These are phyloP conservation scores for Amanita phalloides DNA, from an alignment of 768 basidiomycete species.

Conservation along the genomic window DNA sequence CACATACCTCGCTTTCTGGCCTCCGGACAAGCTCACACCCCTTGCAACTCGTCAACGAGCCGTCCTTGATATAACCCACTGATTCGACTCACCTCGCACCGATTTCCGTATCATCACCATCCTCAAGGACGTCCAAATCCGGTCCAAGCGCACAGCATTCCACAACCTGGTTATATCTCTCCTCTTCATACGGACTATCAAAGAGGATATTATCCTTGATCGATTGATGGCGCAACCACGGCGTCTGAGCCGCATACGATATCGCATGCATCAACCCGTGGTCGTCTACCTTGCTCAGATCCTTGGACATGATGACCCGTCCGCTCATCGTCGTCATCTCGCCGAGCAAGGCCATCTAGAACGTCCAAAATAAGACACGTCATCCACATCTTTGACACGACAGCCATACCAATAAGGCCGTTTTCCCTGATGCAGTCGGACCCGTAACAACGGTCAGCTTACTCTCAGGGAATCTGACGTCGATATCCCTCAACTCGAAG, in stretches of 20 bases:
- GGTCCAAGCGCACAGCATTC: constrained; percentile 75
- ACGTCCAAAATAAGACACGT: not conserved
- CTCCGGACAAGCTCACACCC: constrained; percentile 70
- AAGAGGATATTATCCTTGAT: constrained; percentile 80
- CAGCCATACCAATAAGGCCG: constrained; percentile 52
- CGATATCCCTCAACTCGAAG: constrained; percentile 62
- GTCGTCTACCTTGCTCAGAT: constrained; percentile 45
- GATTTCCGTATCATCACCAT: constrained; percentile 81
- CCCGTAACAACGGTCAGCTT: constrained; percentile 64
- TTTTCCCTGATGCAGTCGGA: constrained; percentile 79
- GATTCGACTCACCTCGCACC: constrained; percentile 42
- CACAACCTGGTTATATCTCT: constrained; percentile 66
- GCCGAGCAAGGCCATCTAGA: constrained; percentile 58
- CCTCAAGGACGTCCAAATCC: constrained; percentile 77
- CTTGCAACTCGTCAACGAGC: constrained; percentile 17
- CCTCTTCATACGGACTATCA: constrained; percentile 60
- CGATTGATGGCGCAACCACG: constrained; percentile 61
- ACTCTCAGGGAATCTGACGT: constrained; percentile 62
- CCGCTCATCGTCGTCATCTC: constrained; percentile 50
- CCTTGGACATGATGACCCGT: constrained; percentile 56
- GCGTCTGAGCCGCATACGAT: constrained; percentile 65
- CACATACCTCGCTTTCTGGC: constrained; percentile 66
- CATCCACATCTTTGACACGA: not conserved
- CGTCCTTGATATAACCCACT: not conserved
- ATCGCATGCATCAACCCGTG: constrained; percentile 52